phyloP scores from a whole-genome alignment of 768 basidiomycete species.

The Auriscalpium orientale region DNA sequence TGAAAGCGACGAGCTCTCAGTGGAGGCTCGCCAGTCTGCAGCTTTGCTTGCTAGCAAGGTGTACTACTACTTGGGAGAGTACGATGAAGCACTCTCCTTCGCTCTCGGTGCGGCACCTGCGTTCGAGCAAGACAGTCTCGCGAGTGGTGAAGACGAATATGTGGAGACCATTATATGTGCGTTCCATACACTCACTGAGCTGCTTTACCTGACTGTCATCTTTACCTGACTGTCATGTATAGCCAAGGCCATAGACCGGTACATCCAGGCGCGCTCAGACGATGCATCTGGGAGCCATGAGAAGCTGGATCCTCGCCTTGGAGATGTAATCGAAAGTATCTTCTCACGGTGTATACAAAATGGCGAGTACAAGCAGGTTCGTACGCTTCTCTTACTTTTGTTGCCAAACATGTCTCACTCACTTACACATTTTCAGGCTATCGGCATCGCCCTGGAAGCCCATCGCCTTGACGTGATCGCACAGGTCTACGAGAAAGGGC shows the following conservation, averaged over 20 bases:
- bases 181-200: constrained; percentile 27
- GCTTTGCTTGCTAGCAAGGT: constrained; percentile 96
- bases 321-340: constrained; percentile 82
- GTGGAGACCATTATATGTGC: constrained; percentile 90
- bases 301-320: constrained; percentile 74
- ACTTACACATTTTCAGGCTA: constrained; percentile 46
- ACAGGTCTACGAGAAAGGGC: constrained; percentile 62
- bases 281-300: constrained; percentile 41
- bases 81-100: constrained; percentile 92
- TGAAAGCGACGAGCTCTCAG: constrained; percentile 71
- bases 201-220: not conserved
- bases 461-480: constrained; percentile 82
- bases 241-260: constrained; percentile 97
- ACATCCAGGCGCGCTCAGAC: constrained; percentile 62
- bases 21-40: constrained; percentile 70
- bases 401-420: no score
- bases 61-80: constrained; percentile 93
- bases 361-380: constrained; percentile 85
- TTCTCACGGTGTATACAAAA: constrained; percentile 81
- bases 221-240: not conserved
- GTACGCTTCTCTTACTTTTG: constrained; percentile 10
- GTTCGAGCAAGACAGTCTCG: constrained; percentile 69
- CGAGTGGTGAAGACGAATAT: constrained; percentile 70
- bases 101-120: constrained; percentile 85
- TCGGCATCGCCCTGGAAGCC: constrained; percentile 92